These are phyloP conservation scores for Penicillium manginii DNA, from an alignment of 495 filamentous ascomycete species.

Conservation along the genomic window DNA sequence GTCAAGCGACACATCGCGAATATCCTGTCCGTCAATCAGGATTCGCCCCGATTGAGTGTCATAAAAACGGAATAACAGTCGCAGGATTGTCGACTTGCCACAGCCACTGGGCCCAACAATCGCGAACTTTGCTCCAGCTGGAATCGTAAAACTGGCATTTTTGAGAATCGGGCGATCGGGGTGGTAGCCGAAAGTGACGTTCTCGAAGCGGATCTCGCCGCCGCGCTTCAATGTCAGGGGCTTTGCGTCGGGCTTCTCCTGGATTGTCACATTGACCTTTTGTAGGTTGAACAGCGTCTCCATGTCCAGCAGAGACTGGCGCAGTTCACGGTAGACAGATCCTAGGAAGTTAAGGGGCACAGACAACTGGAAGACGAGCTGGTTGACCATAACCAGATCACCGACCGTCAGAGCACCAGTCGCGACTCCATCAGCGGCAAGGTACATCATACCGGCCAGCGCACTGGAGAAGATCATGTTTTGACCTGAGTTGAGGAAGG, in stretches of 20 bases:
- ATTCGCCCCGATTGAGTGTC: constrained; percentile 88
- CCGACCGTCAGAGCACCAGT: constrained; percentile 84
- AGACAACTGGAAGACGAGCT: constrained; percentile 96
- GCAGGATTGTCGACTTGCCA: constrained; percentile 91
- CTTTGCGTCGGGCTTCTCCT: constrained; percentile 73
- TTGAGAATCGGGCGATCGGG: constrained; percentile 84
- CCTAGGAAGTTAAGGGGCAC: constrained; percentile 96
- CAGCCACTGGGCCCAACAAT: constrained; percentile 95
- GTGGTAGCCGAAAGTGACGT: constrained; percentile 93
- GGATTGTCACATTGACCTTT: constrained; percentile 90
- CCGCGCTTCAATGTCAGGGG: constrained; percentile 71
- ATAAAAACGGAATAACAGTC: constrained; percentile 92
- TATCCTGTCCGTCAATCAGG: constrained; percentile 89
- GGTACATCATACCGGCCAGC: constrained; percentile 97
- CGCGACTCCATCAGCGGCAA: constrained; percentile 86
- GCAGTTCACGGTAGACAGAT: constrained; percentile 91
- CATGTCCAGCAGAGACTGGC: constrained; percentile 96
- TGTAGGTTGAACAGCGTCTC: constrained; percentile 99
- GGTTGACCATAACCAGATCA: constrained; percentile 97
- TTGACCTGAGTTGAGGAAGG: constrained; percentile 96
- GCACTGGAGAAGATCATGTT: constrained; percentile 96
- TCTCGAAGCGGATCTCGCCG: constrained; percentile 90
- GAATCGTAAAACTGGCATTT: constrained; percentile 84
- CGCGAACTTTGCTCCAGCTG: constrained; percentile 92
- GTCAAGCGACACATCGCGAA: constrained; percentile 79